phyloP scores from a whole-genome alignment of 495 filamentous ascomycete genomes.

The Xylaria castorea region DNA sequence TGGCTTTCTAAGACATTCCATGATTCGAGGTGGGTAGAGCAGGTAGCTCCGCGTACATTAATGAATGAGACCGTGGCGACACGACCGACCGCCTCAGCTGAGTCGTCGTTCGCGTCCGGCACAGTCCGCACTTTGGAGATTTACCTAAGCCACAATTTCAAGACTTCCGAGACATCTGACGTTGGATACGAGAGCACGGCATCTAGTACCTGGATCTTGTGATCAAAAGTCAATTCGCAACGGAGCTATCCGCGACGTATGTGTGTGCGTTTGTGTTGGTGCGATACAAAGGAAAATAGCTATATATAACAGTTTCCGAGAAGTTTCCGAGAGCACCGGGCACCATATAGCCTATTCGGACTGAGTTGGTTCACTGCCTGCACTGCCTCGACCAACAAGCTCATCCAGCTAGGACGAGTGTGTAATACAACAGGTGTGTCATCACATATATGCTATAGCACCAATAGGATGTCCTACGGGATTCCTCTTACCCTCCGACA shows the following conservation, averaged over 20 bases:
- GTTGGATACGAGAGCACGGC: slow-evolving; percentile 7
- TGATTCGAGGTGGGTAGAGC: not conserved
- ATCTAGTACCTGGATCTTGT: not conserved
- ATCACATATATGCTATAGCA: not conserved
- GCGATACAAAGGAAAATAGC: not conserved
- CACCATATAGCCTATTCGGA: not conserved
- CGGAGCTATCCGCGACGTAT: not conserved
- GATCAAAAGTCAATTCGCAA: not conserved
- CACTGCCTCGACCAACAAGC: not conserved
- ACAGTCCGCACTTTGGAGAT: not conserved
- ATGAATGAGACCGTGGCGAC: not conserved
- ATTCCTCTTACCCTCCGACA: not conserved
- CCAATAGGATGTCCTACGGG: not conserved
- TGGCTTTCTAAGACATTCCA: not conserved
- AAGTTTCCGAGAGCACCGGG: not conserved
- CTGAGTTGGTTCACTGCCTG: not conserved
- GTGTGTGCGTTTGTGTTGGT: not conserved
- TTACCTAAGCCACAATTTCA: not conserved
- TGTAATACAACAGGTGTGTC: slow-evolving; percentile 1
- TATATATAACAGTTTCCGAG: not conserved
- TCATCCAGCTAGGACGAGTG: slow-evolving; percentile 8
- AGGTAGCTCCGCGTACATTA: not conserved
- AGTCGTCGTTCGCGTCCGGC: not conserved
- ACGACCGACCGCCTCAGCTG: slow-evolving; percentile 1
- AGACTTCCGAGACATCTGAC: slow-evolving; percentile 1